Evolutionary conservation across 257 asterid genomes (phyloP).

Genomic region (Verbena officinalis): DNA sequence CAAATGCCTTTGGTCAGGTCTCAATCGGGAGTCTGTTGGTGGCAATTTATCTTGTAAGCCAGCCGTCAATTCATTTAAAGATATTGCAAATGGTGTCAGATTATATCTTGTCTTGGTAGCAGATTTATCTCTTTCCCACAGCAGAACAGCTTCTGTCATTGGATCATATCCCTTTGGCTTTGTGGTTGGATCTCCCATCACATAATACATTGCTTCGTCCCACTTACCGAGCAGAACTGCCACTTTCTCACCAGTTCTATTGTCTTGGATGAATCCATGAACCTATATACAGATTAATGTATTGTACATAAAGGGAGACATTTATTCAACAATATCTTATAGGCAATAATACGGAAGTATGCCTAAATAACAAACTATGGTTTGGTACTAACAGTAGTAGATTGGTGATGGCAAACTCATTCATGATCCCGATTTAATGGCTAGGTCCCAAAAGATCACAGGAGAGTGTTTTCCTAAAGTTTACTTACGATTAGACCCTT

Average conservation of each 20-base stretch:
- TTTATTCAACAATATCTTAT: not conserved
- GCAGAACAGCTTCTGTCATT: slow-evolving; percentile 85
- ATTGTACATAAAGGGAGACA: slow-evolving; percentile 8
- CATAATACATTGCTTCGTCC: slow-evolving; percentile 98
- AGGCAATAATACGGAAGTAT: not conserved
- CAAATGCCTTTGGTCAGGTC: slow-evolving; percentile 96
- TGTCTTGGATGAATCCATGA: slow-evolving; percentile 98
- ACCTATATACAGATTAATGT: slow-evolving; percentile 48
- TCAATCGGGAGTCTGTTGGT: slow-evolving; percentile 91
- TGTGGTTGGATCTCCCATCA: slow-evolving; percentile 87
- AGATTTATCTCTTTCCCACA: slow-evolving; percentile 95
- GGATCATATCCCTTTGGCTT: slow-evolving; percentile 99
- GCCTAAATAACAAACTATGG: not conserved
- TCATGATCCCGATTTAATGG: slow-evolving; percentile 9
- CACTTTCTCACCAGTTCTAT: slow-evolving; percentile 90
- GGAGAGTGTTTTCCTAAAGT: not conserved
- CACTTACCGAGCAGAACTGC: slow-evolving; percentile 93
- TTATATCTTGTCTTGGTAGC: slow-evolving; percentile 85
- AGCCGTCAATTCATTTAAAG: slow-evolving; percentile 85
- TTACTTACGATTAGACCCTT: too few species aligned
- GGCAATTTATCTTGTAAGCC: slow-evolving; percentile 78
- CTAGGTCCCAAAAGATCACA: not conserved
- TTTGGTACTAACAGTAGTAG: slow-evolving; percentile 16
- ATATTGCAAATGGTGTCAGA: slow-evolving; percentile 91
- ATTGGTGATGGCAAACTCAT: slow-evolving; percentile 8